Evolutionary conservation across 495 filamentous ascomycete species (phyloP).

Genomic region (Parathielavia appendiculata): DNA sequence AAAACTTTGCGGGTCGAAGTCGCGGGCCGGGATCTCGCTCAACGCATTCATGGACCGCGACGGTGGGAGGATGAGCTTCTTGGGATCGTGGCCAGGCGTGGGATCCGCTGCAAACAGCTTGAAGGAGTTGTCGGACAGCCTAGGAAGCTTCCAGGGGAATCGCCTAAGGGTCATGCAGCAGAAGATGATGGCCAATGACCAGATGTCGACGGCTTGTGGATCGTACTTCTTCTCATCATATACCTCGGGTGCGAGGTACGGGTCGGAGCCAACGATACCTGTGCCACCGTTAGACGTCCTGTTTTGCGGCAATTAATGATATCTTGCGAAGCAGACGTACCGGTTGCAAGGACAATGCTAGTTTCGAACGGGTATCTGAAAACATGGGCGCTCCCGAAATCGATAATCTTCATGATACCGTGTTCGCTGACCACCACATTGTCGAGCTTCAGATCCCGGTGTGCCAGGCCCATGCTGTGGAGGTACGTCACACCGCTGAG

Average conservation of each 20-base stretch:
- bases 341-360: conserved; percentile 77
- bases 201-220: conserved; percentile 89
- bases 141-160: conserved; percentile 96
- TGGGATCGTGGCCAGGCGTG: conserved; percentile 48
- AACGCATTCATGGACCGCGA: conserved; percentile 38
- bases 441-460: conserved; percentile 94
- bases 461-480: conserved; percentile 91
- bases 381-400: conserved; percentile 96
- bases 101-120: conserved; percentile 83
- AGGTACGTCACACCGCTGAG: conserved; percentile 95
- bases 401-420: conserved; percentile 99
- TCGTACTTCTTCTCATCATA: conserved; percentile 95
- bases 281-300: conserved; percentile 14
- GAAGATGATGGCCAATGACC: conserved; percentile 97
- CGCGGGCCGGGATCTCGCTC: conserved; percentile 31
- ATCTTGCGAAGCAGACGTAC: conserved; percentile 47
- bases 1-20: conserved; percentile 34
- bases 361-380: conserved; percentile 97
- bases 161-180: conserved; percentile 96
- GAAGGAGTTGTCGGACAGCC: conserved; percentile 88
- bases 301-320: background rate
- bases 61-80: conserved; percentile 38
- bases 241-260: conserved; percentile 94
- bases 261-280: conserved; percentile 98
- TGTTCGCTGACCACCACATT: conserved; percentile 96